Evolutionary conservation across 108 stramenopile species (phyloP), one percentile per base, ranked within the genome.

Genomic region (Nitzschia putrida): DNA sequence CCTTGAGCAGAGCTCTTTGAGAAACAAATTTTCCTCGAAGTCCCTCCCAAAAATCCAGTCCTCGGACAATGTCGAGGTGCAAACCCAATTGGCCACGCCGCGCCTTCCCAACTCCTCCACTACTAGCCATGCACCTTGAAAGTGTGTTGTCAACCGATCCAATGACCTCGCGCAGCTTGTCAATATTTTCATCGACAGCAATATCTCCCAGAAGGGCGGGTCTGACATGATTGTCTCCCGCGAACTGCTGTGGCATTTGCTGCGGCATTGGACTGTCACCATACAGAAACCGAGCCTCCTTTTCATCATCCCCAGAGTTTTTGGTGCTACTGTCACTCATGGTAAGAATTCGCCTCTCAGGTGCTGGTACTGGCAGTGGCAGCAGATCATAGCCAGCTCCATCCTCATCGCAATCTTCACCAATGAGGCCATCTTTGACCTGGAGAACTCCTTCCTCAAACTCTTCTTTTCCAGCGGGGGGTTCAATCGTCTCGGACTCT

Each of bases 41-140:
- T 57, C 87, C 92, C 54, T 83, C 86, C 88, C 88, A 93, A 23
- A 87, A 86, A 75, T 94, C 93, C 11, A 94, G 61, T 22, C 85
- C 88, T 58, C 84, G 58, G 16, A 94, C 65, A 34, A 94, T 71
- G 44, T 78, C 77, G 12, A 88, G 68, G 26, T 88, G 86, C 0
- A 89, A 49, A 8, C 60, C 61, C 14, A 79, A 72, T 53, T 77
- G 63, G 25, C 81, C 76, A n/a, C 69, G 43, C 63, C 85, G 76
- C 8, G 89, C 80, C 41, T 64, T 59, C 47, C 79, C 86, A 23
- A 89, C 85, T 12, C 69, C 68, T 14, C 66, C 78, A 42, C 86
- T 79, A 23, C 87, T 82, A 12, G 69, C 60, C 50, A 85, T 52
- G 45, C 88, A 83, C 20, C 85, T 71, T 8, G 81, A 70, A 34